Conservation (phyloP, 179 eudicot genomes). For the Pouteria campechiana region DNA sequence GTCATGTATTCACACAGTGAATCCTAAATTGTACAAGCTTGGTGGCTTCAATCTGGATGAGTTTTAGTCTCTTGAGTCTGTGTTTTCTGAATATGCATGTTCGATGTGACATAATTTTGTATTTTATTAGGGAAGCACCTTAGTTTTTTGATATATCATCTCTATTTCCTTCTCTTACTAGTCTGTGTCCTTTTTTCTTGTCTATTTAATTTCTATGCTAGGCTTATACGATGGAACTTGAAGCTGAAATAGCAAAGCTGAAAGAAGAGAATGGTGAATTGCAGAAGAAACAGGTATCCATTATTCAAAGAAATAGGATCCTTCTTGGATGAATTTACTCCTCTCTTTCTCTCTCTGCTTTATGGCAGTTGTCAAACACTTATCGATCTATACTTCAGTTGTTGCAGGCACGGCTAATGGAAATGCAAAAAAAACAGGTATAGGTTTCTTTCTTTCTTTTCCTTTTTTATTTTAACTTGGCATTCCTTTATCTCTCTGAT, state of each 20-base stretch:
- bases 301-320: not conserved
- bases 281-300: conserved; percentile 59
- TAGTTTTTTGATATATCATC: too few relatives aligned
- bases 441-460: not conserved
- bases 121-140: too few relatives aligned
- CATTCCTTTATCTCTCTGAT: too few relatives aligned
- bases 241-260: conserved; percentile 69
- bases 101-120: too few relatives aligned
- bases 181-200: not conserved
- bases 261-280: conserved; percentile 61
- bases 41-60: too few relatives aligned
- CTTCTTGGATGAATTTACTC: not conserved
- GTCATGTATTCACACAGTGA: too few relatives aligned
- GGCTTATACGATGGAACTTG: conserved; percentile 87
- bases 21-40: too few relatives aligned
- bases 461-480: too few relatives aligned
- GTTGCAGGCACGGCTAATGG: conserved; percentile 58
- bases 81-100: too few relatives aligned
- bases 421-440: conserved; percentile 85
- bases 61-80: too few relatives aligned
- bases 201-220: conserved; percentile 10
- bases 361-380: not conserved
- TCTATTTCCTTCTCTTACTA: not conserved
- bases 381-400: not conserved
- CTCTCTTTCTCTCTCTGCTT: not conserved